Percentiles rank a stretch among this genome's conserved stretches.
phyloP scores from a whole-genome alignment of 2,329 filamentous ascomycete species.

The Neoascochyta sp. region DNA sequence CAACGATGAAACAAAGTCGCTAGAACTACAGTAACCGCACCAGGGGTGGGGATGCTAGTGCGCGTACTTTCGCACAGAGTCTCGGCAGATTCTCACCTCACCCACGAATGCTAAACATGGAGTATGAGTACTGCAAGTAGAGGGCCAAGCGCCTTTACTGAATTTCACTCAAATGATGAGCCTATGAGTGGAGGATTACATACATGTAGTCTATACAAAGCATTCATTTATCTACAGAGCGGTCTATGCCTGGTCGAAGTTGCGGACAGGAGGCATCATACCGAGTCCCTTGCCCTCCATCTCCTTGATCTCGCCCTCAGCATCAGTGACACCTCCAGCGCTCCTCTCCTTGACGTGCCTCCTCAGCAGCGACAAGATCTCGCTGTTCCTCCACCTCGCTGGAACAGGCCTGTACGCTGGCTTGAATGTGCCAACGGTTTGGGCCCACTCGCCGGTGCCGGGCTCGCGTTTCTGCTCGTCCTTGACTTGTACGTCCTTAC shows the following conservation, averaged over 20 bases:
- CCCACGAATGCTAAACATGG: no score
- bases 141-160: no score
- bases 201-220: neutral
- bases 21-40: no score
- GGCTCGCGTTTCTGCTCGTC: constrained; percentile 51
- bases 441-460: constrained; percentile 82
- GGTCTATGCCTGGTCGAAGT: constrained; percentile 38
- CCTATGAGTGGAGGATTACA: no score
- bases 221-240: neutral
- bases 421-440: constrained; percentile 92
- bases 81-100: no score
- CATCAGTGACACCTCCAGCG: constrained; percentile 53
- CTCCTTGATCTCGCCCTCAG: constrained; percentile 33
- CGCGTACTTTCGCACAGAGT: no score
- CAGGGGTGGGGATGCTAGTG: no score
- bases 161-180: no score
- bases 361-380: constrained; percentile 72
- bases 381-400: constrained; percentile 75
- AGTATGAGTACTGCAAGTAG: no score
- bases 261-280: constrained; percentile 51
- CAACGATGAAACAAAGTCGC: no score
- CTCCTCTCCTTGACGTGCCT: constrained; percentile 73
- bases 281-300: constrained; percentile 41
- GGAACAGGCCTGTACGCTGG: constrained; percentile 91
- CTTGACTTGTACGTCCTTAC: constrained; percentile 43